Evolutionary conservation across 163 green algal genomes (phyloP), one percentile per base, ranked within the genome.

Genomic region (Coccomyxa subellipsoidea): DNA sequence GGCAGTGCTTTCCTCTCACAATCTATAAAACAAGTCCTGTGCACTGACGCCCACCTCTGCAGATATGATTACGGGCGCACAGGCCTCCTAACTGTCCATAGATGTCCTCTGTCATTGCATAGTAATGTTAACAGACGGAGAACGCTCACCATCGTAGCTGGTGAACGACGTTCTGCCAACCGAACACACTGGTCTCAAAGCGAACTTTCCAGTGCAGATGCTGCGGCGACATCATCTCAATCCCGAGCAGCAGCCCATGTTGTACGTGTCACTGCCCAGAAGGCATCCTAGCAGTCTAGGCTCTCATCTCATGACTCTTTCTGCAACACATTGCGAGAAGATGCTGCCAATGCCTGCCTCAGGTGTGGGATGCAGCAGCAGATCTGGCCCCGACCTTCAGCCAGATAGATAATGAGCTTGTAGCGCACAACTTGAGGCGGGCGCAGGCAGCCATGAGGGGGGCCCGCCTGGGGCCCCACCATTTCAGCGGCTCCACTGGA

Each of bases 401-500:
- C 66, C 66, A 73, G 66, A 34, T 36, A 18, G n/a, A 36, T 73
- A 8, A 73, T 8, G 21, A 36, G 27, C 83, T 93, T 18, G 86
- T 95, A 4, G 88, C 87, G 0, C 36, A 76, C 77, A 97, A 96
- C 85, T 53, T 95, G 35, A 83, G 82, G 4, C 87, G 92, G 2
- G 90, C 94, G 72, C 93, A 96, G 76, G 53, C 77, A 38, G 91
- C 91, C 2, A 90, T 93, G 38, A 37, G 54, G 36, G 54, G 54
- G 37, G 54, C 76, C 9, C 78, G 85, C 18, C 75, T 98, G 9
- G 95, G 95, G 2, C 91, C 92, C 0, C 93, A 99, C 84, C 94
- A 98, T 86, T 98, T 98, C 85, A 78, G 86, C 12, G 95, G 96
- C 29, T 96, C 92, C 27, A 98, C 93, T 12, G 95, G 95, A 9